Evolutionary conservation across 108 stramenopile species (phyloP).

Genomic region (Epipyxis sp.): DNA sequence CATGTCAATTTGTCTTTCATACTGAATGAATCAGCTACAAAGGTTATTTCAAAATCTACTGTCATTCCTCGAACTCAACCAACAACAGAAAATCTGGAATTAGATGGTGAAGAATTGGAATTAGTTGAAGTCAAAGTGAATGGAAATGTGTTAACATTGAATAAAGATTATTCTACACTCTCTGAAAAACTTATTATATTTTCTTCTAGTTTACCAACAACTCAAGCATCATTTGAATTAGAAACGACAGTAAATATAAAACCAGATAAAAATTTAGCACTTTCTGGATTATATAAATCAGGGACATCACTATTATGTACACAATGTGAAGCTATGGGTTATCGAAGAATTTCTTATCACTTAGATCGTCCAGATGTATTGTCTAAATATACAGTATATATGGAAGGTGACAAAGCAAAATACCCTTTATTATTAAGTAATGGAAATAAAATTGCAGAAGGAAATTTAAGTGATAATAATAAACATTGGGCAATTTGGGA

Average conservation of each 20-base stretch:
- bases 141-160: constrained; percentile 28
- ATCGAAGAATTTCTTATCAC: constrained; percentile 84
- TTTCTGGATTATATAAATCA: constrained; percentile 82
- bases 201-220: background rate
- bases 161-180: constrained; percentile 62
- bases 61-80: constrained; percentile 16
- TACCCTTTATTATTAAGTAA: constrained; percentile 85
- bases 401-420: constrained; percentile 69
- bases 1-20: constrained; percentile 44
- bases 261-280: constrained; percentile 79
- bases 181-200: constrained; percentile 33
- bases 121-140: constrained; percentile 26
- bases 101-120: constrained; percentile 66
- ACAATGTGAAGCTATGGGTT: constrained; percentile 75
- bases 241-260: constrained; percentile 65
- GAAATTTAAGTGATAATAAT: constrained; percentile 46
- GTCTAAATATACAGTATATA: constrained; percentile 67
- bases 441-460: constrained; percentile 76
- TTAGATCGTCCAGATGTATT: constrained; percentile 94
- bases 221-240: constrained; percentile 33
- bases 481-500: constrained; percentile 79
- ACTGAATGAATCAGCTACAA: constrained; percentile 33
- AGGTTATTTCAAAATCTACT: constrained; percentile 37
- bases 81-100: constrained; percentile 56
- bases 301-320: constrained; percentile 75